Evolutionary conservation across 345 rosid species (phyloP), one percentile per base, ranked within the genome.

Genomic region (Lenwebbia sp.): DNA sequence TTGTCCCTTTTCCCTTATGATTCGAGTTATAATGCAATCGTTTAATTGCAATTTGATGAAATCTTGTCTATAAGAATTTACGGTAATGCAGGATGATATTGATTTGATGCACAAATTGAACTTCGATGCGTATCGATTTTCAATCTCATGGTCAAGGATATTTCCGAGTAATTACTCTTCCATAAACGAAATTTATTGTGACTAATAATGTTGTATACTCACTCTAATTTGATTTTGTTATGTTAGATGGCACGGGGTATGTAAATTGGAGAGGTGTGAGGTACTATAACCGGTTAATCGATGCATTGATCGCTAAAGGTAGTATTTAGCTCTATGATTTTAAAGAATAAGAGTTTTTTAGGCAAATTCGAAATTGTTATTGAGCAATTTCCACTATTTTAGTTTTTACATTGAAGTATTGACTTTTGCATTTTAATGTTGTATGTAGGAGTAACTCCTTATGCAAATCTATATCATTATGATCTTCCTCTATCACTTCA

Each of bases 71-170:
- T 28, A 6, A 17, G 19, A 62, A 62, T 62, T 14, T 28, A 62
- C n/a, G 21, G 8, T 28, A 23, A 21, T 75, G n/a, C 90, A 93
- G 95, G 91, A 89, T 28, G 95, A 93, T 84, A 49, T 89, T 37
- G 89, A 92, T 74, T 83, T 93, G 76, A 89, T 92, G 93, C 83
- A 82, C n/a, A 83, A 84, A 23, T 60, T 93, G 81, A 92, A 93
- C 83, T 93, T 93, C 62, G 93, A 92, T 62, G 93, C 93, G 14
- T 93, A 92, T 83, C 87, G 95, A 9, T 92, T 93, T 89, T 93
- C 93, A 5, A 93, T 93, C 82, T 93, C 95, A 1, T 93, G 95
- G 93, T 89, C 95, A 19, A 90, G 95, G 88, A 93, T 93, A 88
- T 92, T 93, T 87, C 91, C 93, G 25, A 78, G 93, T 92, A 90